phyloP scores from a whole-genome alignment of 179 eudicot genomes.

The Corrigiola litoralis region DNA sequence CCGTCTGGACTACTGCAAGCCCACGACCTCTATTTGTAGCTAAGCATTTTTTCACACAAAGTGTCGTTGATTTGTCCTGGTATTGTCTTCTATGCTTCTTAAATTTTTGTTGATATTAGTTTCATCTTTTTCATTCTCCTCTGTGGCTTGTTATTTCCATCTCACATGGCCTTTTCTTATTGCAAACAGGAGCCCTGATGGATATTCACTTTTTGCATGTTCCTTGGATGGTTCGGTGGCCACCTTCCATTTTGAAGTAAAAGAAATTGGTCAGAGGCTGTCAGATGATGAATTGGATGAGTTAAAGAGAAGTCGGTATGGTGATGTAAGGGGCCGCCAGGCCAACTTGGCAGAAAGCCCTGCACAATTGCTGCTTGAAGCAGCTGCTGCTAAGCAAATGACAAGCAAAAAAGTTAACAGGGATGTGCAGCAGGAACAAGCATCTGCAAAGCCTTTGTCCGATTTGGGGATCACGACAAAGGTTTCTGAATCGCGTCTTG shows the following conservation, averaged over 20 bases:
- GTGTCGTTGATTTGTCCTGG: constrained; percentile 98
- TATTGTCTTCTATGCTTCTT: constrained; percentile 20
- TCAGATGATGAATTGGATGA: constrained; percentile 74
- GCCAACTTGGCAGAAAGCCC: constrained; percentile 92
- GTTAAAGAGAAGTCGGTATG: constrained; percentile 80
- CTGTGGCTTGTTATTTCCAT: neutral
- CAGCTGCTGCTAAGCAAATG: constrained; percentile 72
- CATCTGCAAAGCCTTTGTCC: constrained; percentile 41
- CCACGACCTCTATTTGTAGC: constrained; percentile 98
- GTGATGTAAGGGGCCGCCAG: constrained; percentile 92
- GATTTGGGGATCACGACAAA: constrained; percentile 34
- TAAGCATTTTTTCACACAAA: constrained; percentile 89
- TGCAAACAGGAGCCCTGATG: constrained; percentile 92
- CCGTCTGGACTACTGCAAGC: constrained; percentile 99
- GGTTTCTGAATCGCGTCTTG: constrained; percentile 40
- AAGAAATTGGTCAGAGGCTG: constrained; percentile 80
- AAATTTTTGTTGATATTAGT: neutral
- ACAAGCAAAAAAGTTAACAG: constrained; percentile 42
- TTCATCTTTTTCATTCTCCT: neutral
- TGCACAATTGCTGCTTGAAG: constrained; percentile 90
- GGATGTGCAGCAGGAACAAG: constrained; percentile 36
- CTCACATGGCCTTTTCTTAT: constrained; percentile 14
- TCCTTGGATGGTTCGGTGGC: constrained; percentile 95
- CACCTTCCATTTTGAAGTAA: constrained; percentile 82
- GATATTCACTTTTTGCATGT: constrained; percentile 94